Base-by-base conservation (phyloP, 495 filamentous ascomycete genomes). In the Aspergillus cavernicola region DNA sequence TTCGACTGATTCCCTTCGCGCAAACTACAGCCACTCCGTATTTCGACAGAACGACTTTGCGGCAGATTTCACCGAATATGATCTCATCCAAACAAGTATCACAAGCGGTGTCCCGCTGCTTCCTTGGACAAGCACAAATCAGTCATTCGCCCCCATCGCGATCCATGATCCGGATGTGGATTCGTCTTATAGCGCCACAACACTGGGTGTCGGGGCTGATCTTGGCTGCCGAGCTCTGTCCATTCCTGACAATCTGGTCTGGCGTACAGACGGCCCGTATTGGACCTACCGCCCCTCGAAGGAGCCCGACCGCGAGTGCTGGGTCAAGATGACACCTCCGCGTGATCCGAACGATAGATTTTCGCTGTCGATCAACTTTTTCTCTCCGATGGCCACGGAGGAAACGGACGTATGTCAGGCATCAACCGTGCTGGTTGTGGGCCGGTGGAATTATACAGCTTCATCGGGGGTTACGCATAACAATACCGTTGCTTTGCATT, bases 1-100 rank as follows among this genome's bases (percentile, higher is more conserved):
- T 0, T 36, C 65, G 19, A 70, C 66, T 1, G 23, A 50, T 1
- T 53, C 61, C 6, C 42, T 74, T 28, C 53, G 55, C 4, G 52
- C 61, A 29, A 72, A 72, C 41, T 74, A 68, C 26, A 74, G 71
- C 43, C 57, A 66, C 13, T 68, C 66, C 4, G 53, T 52, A 4
- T 69, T 74, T 10, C 63, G 43, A 38, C 57, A 49, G 11, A 67
- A 60, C n/a, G 68, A 72, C 23, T 72, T 72, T 54, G 65, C 71
- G 0, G 66, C 63, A 12, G 65, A 72, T 26, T 72, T 74, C 42
- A 72, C 67, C 1, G 69, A 71, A 39, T 72, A 72, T 54, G 69
- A 72, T 32, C 48, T 74, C 32, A 72, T 74, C 9, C 71, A 74
- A 33, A 69, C 67, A 11, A 72, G 71, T 23, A 69, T 74, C 37